Evolutionary conservation across 352 stramenopile genomes (phyloP).

Genomic region (Phytophthora lateralis): DNA sequence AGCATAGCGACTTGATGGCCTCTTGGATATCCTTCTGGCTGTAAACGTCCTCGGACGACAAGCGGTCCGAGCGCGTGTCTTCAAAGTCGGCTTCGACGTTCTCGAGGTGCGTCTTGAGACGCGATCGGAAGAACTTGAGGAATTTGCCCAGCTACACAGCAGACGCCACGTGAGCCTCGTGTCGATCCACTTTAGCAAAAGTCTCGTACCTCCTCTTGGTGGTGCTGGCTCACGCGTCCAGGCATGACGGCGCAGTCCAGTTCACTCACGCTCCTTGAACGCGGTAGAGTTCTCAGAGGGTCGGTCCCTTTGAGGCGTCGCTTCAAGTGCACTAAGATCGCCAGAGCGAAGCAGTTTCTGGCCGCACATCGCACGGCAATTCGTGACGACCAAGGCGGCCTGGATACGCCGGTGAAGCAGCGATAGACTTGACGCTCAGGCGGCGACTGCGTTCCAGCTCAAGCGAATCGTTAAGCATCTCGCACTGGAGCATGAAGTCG

Average conservation of each 20-base stretch:
- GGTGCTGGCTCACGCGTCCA: slow-evolving; percentile 46
- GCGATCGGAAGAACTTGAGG: slow-evolving; percentile 87
- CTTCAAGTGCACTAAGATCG: slow-evolving; percentile 27
- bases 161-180: slow-evolving; percentile 16
- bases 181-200: background rate
- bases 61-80: slow-evolving; percentile 80
- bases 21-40: slow-evolving; percentile 85
- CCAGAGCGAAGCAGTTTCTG: slow-evolving; percentile 20
- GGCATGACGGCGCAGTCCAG: slow-evolving; percentile 20
- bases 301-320: slow-evolving; percentile 16
- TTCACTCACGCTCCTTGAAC: too few relatives aligned
- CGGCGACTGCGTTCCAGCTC: slow-evolving; percentile 18
- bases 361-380: slow-evolving; percentile 10
- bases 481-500: slow-evolving; percentile 30
- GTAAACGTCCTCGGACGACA: slow-evolving; percentile 84
- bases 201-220: slow-evolving; percentile 66
- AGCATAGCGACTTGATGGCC: slow-evolving; percentile 76
- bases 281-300: background rate
- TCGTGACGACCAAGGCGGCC: background rate
- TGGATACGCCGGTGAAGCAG: background rate
- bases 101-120: slow-evolving; percentile 74
- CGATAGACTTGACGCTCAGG: slow-evolving; percentile 7
- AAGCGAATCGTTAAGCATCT: slow-evolving; percentile 27
- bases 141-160: slow-evolving; percentile 70
- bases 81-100: slow-evolving; percentile 88